Conservation (phyloP, 805 yeast genomes). For the Kodamaea fukazawae region DNA sequence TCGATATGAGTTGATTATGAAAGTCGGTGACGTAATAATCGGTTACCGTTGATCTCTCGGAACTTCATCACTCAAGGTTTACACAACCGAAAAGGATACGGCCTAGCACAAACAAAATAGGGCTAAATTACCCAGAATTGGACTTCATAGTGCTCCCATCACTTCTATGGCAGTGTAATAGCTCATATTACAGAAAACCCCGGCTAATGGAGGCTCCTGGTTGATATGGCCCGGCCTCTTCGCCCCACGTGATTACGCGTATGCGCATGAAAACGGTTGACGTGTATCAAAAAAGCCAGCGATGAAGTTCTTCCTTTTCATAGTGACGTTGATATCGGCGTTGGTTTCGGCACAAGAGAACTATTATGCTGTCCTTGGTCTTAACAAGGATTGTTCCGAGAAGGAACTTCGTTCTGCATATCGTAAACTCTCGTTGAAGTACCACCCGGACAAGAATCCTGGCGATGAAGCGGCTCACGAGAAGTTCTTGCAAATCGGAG, state of each 20-base stretch:
- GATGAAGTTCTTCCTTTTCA: conserved; percentile 7
- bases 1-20: too few species aligned
- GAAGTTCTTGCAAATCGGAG: conserved; percentile 85
- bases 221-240: too few species aligned
- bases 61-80: too few species aligned
- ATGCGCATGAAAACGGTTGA: conserved; percentile 2
- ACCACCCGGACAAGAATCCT: conserved; percentile 93
- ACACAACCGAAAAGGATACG: too few species aligned
- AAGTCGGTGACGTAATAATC: too few species aligned
- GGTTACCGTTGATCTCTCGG: too few species aligned
- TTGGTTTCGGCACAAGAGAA: conserved; percentile 29
- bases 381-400: conserved; percentile 65
- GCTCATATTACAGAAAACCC: too few species aligned
- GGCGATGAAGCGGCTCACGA: conserved; percentile 74
- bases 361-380: conserved; percentile 64
- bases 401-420: conserved; percentile 85
- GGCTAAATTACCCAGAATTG: too few species aligned
- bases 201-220: too few species aligned
- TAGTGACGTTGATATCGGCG: conserved; percentile 7
- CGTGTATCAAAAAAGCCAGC: conserved; percentile 8
- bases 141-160: too few species aligned
- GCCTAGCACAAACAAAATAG: too few species aligned
- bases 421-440: conserved; percentile 74
- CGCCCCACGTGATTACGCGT: conserved; percentile 1
- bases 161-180: too few species aligned